Conservation (phyloP, 2,329 filamentous ascomycete genomes). For the Sporothrix curviconia region DNA sequence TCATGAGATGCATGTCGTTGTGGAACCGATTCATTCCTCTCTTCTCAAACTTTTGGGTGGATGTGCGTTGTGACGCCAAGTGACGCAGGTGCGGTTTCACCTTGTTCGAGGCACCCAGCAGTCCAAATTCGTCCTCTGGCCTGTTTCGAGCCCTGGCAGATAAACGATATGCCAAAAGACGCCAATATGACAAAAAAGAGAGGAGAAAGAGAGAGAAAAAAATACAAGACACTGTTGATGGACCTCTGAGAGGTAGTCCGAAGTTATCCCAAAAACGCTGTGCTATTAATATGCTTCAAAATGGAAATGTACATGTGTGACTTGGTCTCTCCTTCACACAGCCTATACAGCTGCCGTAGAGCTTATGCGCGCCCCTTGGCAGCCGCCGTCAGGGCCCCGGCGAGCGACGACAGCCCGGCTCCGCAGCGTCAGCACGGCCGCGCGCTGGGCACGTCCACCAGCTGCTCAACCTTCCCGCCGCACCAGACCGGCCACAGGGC, state of each 20-base stretch:
- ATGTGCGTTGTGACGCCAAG: constrained; percentile 8
- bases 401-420: constrained; percentile 37
- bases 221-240: too few species aligned
- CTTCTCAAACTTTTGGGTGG: background rate
- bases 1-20: too few species aligned
- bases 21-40: background rate
- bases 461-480: constrained; percentile 49
- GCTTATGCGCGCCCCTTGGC: constrained; percentile 4
- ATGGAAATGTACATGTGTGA: background rate
- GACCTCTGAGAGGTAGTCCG: too few species aligned
- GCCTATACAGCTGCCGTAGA: background rate
- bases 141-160: background rate
- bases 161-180: too few species aligned
- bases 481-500: constrained; percentile 73
- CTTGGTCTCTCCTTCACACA: background rate
- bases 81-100: constrained; percentile 13
- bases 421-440: constrained; percentile 70
- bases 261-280: background rate
- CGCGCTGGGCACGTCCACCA: constrained; percentile 74
- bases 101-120: background rate
- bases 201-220: too few species aligned
- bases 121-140: too few species aligned
- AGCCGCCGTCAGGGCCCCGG: constrained; percentile 19
- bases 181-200: too few species aligned
- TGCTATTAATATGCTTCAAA: background rate